These are phyloP conservation scores for Apiospora sp. DNA, from an alignment of 2,329 filamentous ascomycete genomes.

Conservation along the genomic window DNA sequence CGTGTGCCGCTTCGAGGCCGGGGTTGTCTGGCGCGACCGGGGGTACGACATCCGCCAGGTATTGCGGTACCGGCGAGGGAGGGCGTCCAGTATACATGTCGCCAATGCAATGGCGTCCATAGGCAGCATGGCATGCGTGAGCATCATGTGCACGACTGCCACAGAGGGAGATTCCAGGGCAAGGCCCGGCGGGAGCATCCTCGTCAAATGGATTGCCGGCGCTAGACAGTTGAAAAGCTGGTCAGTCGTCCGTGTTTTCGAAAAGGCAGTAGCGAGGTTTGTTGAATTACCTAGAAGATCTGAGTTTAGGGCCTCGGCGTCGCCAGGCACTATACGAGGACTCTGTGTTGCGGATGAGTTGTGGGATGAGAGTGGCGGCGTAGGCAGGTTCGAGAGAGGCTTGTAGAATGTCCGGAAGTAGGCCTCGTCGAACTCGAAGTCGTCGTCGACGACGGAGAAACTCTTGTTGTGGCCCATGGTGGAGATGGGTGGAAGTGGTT, in stretches of 20 bases:
- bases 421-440: slow-evolving; percentile 58
- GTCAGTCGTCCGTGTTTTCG: slow-evolving; percentile 1
- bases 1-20: slow-evolving; percentile 50
- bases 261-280: slow-evolving; percentile 9
- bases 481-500: slow-evolving; percentile 5
- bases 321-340: slow-evolving; percentile 51
- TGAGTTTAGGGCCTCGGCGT: slow-evolving; percentile 53
- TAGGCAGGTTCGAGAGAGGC: slow-evolving; percentile 72
- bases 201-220: slow-evolving; percentile 70
- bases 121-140: slow-evolving; percentile 64
- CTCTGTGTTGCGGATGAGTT: slow-evolving; percentile 54
- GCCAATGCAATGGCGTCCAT: slow-evolving; percentile 70
- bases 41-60: slow-evolving; percentile 69
- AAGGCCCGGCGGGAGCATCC: slow-evolving; percentile 69
- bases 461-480: slow-evolving; percentile 45
- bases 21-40: slow-evolving; percentile 43
- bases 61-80: slow-evolving; percentile 68
- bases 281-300: slow-evolving; percentile 49
- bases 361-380: slow-evolving; percentile 66
- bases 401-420: slow-evolving; percentile 69
- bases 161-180: slow-evolving; percentile 67
- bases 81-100: slow-evolving; percentile 71
- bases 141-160: slow-evolving; percentile 65
- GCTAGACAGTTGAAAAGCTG: slow-evolving; percentile 49
- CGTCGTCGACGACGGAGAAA: slow-evolving; percentile 49